Evolutionary conservation across 495 filamentous ascomycete genomes (phyloP).

Genomic region (Penicillium coprophilum): DNA sequence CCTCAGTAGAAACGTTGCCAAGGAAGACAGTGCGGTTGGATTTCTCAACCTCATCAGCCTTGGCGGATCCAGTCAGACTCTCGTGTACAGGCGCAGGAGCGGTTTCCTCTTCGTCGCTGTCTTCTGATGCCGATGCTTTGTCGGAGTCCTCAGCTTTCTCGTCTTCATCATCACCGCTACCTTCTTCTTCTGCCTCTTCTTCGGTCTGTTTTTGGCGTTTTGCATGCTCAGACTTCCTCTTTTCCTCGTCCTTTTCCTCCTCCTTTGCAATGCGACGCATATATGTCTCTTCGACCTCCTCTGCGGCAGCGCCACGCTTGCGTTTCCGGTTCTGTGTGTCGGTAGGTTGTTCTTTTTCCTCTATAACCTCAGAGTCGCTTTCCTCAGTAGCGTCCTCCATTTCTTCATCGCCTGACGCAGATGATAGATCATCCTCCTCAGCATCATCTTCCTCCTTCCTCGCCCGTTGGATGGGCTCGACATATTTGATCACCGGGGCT

Average conservation of each 20-base stretch:
- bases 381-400: conserved; percentile 47
- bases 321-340: conserved; percentile 65
- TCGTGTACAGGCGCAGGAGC: conserved; percentile 56
- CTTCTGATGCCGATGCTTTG: conserved; percentile 24
- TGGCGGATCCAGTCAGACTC: conserved; percentile 40
- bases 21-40: conserved; percentile 90
- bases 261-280: conserved; percentile 68
- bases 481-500: conserved; percentile 53
- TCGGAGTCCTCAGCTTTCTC: conserved; percentile 24
- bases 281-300: conserved; percentile 80
- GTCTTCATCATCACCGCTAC: conserved; percentile 16
- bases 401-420: conserved; percentile 43
- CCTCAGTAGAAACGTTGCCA: conserved; percentile 80
- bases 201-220: conserved; percentile 27
- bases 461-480: conserved; percentile 22
- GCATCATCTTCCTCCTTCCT: conserved; percentile 36
- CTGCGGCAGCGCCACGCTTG: conserved; percentile 67
- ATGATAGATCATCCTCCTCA: conserved; percentile 38
- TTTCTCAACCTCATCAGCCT: conserved; percentile 69
- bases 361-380: conserved; percentile 32
- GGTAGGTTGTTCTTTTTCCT: conserved; percentile 40
- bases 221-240: conserved; percentile 32
- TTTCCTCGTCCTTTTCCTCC: conserved; percentile 50
- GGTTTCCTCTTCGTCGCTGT: conserved; percentile 20
- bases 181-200: conserved; percentile 14